These are phyloP conservation scores for Simplicillium sp. DNA, from an alignment of 2,329 filamentous ascomycete genomes.

Conservation along the genomic window DNA sequence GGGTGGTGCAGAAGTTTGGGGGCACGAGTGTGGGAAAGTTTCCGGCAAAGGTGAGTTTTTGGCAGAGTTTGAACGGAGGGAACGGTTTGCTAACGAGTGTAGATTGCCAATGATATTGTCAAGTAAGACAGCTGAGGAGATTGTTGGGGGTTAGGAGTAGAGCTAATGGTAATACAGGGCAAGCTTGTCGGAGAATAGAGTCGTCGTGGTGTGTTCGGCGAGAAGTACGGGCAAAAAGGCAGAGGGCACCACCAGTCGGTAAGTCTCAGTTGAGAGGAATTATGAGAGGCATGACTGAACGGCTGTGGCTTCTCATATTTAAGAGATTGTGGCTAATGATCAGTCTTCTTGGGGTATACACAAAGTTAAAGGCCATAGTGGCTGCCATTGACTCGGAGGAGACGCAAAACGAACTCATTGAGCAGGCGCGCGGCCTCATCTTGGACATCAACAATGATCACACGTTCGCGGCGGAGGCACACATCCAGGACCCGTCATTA, in stretches of 20 bases:
- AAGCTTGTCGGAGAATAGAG: constrained; percentile 56
- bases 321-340: not conserved
- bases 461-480: constrained; percentile 56
- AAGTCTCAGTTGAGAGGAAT: constrained; percentile 29
- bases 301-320: not conserved
- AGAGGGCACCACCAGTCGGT: constrained; percentile 92
- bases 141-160: no score
- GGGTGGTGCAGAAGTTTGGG: constrained; percentile 92
- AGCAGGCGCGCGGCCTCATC: constrained; percentile 65
- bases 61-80: not conserved
- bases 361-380: constrained; percentile 44
- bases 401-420: constrained; percentile 42
- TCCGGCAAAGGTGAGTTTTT: constrained; percentile 50
- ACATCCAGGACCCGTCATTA: constrained; percentile 48
- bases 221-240: constrained; percentile 89
- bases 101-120: constrained; percentile 34
- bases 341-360: constrained; percentile 51
- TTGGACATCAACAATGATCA: constrained; percentile 78
- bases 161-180: constrained; percentile 16
- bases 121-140: constrained; percentile 18
- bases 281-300: no score
- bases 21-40: constrained; percentile 96
- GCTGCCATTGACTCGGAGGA: constrained; percentile 41
- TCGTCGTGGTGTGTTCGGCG: constrained; percentile 92
- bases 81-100: not conserved